These are phyloP conservation scores for Themeda triandra DNA, from an alignment of 176 grass and related monocot genomes.

Conservation along the genomic window DNA sequence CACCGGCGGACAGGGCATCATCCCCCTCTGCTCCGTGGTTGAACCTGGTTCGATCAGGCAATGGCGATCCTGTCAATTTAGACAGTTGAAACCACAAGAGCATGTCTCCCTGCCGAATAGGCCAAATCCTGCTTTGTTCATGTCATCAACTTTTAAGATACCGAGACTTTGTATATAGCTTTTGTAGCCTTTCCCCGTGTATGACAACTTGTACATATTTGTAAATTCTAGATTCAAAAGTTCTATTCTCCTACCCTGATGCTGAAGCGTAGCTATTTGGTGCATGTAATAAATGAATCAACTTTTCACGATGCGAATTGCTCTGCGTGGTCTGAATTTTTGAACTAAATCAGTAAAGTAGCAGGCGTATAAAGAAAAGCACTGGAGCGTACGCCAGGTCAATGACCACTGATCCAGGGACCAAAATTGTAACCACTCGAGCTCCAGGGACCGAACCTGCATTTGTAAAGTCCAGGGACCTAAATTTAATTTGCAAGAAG, in stretches of 20 bases:
- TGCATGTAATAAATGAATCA: background rate
- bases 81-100: background rate
- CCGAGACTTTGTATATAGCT: constrained; percentile 33
- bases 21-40: background rate
- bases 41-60: constrained; percentile 14
- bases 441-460: no score
- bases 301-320: background rate
- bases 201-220: constrained; percentile 30
- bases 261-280: background rate
- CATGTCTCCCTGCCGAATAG: background rate
- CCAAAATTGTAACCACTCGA: no score
- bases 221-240: constrained; percentile 14
- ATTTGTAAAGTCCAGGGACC: no score
- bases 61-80: background rate
- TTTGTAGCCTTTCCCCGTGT: constrained; percentile 18
- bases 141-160: constrained; percentile 8
- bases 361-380: no score
- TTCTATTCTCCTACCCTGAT: background rate
- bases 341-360: no score
- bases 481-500: no score
- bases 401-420: no score
- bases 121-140: background rate
- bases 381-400: no score
- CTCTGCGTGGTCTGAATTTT: background rate
- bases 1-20: background rate